Conservation (phyloP, 2,329 filamentous ascomycete genomes). For the Raffaelea deltoideospora region DNA sequence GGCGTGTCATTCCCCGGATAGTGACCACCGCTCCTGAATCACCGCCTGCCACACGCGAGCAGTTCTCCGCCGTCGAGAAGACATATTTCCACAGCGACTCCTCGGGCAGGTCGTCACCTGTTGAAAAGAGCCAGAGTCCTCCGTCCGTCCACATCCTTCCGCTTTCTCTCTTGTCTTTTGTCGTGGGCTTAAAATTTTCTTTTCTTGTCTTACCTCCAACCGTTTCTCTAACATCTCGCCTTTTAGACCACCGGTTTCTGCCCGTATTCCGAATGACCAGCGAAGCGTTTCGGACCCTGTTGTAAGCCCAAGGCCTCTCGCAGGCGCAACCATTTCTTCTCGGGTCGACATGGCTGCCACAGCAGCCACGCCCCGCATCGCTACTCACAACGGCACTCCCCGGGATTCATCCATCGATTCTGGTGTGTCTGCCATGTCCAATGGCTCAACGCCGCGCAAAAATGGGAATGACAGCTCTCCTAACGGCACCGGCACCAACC, state of each 20-base stretch:
- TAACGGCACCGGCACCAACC: constrained; percentile 37
- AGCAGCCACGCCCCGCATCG: constrained; percentile 24
- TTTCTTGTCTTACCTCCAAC: not conserved
- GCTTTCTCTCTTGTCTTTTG: not conserved
- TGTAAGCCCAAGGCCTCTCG: constrained; percentile 26
- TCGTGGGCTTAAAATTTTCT: not conserved
- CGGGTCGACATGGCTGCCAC: constrained; percentile 32
- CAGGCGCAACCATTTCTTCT: constrained; percentile 22
- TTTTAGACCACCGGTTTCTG: constrained; percentile 14
- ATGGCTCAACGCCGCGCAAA: constrained; percentile 40
- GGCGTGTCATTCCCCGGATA: constrained; percentile 18
- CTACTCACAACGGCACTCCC: constrained; percentile 27
- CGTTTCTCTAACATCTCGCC: not conserved
- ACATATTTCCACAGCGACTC: constrained; percentile 23
- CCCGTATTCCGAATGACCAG: constrained; percentile 31
- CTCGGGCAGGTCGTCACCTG: constrained; percentile 18
- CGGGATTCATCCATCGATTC: constrained; percentile 88
- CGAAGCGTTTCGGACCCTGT: constrained; percentile 27
- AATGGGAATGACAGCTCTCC: no score
- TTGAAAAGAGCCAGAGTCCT: constrained; percentile 13
- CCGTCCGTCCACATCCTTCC: constrained; percentile 14
- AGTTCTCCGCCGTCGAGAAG: constrained; percentile 12
- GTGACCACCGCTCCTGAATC: constrained; percentile 17
- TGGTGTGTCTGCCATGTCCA: constrained; percentile 65
- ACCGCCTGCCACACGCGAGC: constrained; percentile 8